Percentiles rank a stretch among this genome's conserved stretches.
These are phyloP conservation scores for Urochloa ruziziensis DNA, from an alignment of 176 grass and related monocot species.

Conservation along the genomic window DNA sequence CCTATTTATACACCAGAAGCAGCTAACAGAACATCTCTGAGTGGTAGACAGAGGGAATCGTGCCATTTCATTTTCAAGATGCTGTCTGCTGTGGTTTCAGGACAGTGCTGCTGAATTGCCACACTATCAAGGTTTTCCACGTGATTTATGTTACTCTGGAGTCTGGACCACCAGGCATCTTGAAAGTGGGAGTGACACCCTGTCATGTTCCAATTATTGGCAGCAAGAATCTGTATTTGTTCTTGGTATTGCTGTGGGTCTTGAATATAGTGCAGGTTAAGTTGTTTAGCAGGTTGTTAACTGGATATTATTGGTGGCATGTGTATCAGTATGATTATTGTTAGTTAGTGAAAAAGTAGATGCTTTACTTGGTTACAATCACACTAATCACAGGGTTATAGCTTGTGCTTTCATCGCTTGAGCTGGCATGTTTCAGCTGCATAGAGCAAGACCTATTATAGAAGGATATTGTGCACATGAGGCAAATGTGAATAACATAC, in stretches of 20 bases:
- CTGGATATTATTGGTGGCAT: conserved; percentile 27
- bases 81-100: conserved; percentile 18
- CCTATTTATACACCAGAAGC: conserved; percentile 38
- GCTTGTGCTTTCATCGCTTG: not conserved
- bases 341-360: not conserved
- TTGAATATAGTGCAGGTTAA: conserved; percentile 7
- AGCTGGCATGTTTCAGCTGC: conserved; percentile 19
- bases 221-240: conserved; percentile 35
- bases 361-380: not conserved
- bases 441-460: conserved; percentile 8
- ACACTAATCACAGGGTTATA: not conserved
- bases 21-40: conserved; percentile 5
- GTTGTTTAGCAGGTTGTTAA: not conserved
- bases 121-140: conserved; percentile 28
- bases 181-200: conserved; percentile 13
- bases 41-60: conserved; percentile 37
- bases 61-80: conserved; percentile 8
- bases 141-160: conserved; percentile 12
- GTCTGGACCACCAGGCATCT: not conserved
- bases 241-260: not conserved
- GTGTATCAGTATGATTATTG: not conserved
- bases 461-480: not conserved
- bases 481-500: not conserved
- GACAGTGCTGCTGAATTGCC: not conserved
- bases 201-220: conserved; percentile 30